Evolutionary conservation across 106 monocot genomes (phyloP).

Genomic region (Alisma plantagoaquatica): DNA sequence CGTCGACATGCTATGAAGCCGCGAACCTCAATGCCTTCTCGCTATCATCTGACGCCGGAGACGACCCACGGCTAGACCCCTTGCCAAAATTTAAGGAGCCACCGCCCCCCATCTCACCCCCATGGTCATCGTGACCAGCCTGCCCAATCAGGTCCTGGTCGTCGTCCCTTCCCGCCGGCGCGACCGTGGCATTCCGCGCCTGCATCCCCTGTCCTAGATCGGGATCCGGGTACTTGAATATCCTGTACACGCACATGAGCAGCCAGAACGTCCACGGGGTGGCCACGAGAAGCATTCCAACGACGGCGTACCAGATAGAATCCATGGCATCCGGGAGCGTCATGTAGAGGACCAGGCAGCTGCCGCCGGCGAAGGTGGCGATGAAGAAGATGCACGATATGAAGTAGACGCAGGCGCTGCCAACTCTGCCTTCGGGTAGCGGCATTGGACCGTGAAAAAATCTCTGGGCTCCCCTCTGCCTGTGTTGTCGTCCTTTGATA

Average conservation of each 20-base stretch:
- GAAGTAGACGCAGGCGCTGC: slow-evolving; percentile 35
- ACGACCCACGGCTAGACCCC: slow-evolving; percentile 12
- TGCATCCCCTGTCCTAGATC: not conserved
- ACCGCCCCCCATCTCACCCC: not conserved
- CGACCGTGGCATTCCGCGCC: not conserved
- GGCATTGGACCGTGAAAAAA: no score
- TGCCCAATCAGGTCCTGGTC: not conserved
- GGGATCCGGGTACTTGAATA: not conserved
- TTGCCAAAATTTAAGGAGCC: not conserved
- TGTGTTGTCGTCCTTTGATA: no score
- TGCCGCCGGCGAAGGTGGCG: slow-evolving; percentile 27
- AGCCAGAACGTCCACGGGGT: slow-evolving; percentile 63
- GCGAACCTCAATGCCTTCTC: slow-evolving; percentile 34
- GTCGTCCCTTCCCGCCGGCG: not conserved
- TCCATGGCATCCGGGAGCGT: slow-evolving; percentile 15
- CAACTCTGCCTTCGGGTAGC: slow-evolving; percentile 6
- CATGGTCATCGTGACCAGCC: not conserved
- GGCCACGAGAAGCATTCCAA: slow-evolving; percentile 35
- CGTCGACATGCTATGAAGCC: slow-evolving; percentile 8
- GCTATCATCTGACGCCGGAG: slow-evolving; percentile 38
- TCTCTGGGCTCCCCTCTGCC: no score
- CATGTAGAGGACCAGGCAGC: slow-evolving; percentile 37
- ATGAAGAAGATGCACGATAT: slow-evolving; percentile 41
- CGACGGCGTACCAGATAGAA: slow-evolving; percentile 27
- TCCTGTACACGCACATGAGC: slow-evolving; percentile 32